A percentile compares a stretch with the other conserved stretches of the same genome.
Evolutionary conservation across 768 basidiomycete species (phyloP).

Genomic region (Boletus sensibilis): DNA sequence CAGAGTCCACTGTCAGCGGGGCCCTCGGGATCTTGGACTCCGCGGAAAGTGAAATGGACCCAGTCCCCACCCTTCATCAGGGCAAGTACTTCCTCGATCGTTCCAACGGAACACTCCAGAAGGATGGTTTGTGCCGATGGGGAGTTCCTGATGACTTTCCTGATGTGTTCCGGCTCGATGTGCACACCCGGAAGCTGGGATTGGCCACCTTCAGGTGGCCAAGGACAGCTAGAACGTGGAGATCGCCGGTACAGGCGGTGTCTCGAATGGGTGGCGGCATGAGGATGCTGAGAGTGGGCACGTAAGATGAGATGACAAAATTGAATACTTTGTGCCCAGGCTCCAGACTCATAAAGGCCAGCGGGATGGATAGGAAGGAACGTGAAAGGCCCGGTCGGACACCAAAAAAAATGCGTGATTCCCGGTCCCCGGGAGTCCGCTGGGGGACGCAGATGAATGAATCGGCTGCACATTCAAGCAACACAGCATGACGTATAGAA

Average conservation of each 20-base stretch:
- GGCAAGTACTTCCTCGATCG: neutral
- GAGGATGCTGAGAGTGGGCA: conserved; percentile 25
- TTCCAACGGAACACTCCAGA: neutral
- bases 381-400: neutral
- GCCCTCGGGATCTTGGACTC: conserved; percentile 15
- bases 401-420: neutral
- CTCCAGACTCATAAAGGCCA: no score
- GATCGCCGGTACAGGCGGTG: no score
- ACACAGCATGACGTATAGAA: neutral
- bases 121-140: neutral
- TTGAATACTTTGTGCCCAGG: neutral
- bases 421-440: no score
- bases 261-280: neutral
- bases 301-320: conserved; percentile 21
- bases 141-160: no score
- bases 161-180: conserved; percentile 22
- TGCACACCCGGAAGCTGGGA: conserved; percentile 4
- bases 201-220: conserved; percentile 10
- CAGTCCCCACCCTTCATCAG: neutral
- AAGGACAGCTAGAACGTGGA: conserved; percentile 4
- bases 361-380: neutral
- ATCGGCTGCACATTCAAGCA: neutral
- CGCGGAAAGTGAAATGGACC: conserved; percentile 36
- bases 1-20: conserved; percentile 24
- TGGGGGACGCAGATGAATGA: neutral